These are phyloP conservation scores for Prunus yedoensis DNA, from an alignment of 331 rosid species.

Conservation along the genomic window DNA sequence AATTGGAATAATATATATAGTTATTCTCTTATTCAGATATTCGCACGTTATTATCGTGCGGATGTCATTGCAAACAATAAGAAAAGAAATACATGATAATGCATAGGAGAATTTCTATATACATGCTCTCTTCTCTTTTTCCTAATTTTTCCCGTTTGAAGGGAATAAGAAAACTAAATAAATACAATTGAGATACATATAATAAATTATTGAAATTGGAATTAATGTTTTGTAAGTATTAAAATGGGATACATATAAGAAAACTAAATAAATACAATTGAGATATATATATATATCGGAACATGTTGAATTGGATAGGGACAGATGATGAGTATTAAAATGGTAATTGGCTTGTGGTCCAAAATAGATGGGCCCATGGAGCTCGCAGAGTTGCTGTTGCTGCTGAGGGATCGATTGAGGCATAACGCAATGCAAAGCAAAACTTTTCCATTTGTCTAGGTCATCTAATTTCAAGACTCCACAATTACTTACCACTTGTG, in stretches of 20 bases:
- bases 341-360: neutral
- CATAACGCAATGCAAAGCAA: no score
- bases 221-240: neutral
- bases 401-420: neutral
- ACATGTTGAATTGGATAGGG: slow-evolving; percentile 3
- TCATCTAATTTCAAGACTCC: no score
- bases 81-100: no score
- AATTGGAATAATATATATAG: neutral
- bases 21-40: neutral
- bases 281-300: neutral
- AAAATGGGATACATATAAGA: no score
- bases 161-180: neutral
- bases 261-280: no score
- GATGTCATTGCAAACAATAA: no score
- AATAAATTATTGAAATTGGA: neutral
- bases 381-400: neutral
- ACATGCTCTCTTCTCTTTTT: no score
- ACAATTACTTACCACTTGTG: no score
- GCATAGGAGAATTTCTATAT: no score
- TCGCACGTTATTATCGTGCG: no score
- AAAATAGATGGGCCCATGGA: neutral
- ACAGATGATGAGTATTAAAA: neutral
- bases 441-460: no score
- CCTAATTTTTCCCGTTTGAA: neutral
- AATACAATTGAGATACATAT: neutral